These are phyloP conservation scores for Sporisorium iseilematis-ciliati DNA, from an alignment of 1,284 basidiomycete species.

Conservation along the genomic window DNA sequence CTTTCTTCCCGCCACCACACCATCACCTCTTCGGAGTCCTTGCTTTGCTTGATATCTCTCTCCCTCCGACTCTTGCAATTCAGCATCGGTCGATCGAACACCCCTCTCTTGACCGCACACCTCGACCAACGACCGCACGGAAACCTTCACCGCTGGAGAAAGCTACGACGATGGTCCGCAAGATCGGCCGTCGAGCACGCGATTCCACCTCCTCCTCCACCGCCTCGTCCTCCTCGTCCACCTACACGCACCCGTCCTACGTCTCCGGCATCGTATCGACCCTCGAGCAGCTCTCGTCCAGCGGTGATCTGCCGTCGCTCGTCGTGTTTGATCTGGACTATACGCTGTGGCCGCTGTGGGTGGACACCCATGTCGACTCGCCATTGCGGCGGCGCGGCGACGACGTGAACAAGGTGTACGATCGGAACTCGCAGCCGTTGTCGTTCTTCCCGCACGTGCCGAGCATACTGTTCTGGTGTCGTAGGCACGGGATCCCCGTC, in stretches of 20 bases:
- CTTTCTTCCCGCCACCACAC: background rate
- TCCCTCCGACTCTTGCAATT: no score
- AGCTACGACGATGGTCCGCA: constrained; percentile 23
- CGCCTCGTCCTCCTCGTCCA: constrained; percentile 1
- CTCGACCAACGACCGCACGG: no score
- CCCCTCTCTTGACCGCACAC: no score
- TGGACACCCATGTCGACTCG: constrained; percentile 63
- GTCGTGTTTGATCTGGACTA: constrained; percentile 67
- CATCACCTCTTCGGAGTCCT: background rate
- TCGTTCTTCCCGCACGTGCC: constrained; percentile 65
- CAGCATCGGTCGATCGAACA: no score
- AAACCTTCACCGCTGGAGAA: no score
- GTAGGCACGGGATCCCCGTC: constrained; percentile 36
- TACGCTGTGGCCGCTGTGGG: constrained; percentile 67
- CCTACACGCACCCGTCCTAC: background rate
- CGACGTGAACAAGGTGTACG: constrained; percentile 59
- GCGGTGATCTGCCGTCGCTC: constrained; percentile 47
- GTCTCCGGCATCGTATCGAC: constrained; percentile 9
- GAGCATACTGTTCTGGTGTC: constrained; percentile 56
- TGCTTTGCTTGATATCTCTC: no score
- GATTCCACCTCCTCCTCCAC: constrained; percentile 1
- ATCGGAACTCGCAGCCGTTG: constrained; percentile 48
- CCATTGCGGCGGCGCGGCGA: constrained; percentile 50
- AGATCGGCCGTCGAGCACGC: constrained; percentile 26
- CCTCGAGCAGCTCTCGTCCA: constrained; percentile 20